These are phyloP conservation scores for Celoporthe dispersa DNA, from an alignment of 2,329 filamentous ascomycete species.

Conservation along the genomic window DNA sequence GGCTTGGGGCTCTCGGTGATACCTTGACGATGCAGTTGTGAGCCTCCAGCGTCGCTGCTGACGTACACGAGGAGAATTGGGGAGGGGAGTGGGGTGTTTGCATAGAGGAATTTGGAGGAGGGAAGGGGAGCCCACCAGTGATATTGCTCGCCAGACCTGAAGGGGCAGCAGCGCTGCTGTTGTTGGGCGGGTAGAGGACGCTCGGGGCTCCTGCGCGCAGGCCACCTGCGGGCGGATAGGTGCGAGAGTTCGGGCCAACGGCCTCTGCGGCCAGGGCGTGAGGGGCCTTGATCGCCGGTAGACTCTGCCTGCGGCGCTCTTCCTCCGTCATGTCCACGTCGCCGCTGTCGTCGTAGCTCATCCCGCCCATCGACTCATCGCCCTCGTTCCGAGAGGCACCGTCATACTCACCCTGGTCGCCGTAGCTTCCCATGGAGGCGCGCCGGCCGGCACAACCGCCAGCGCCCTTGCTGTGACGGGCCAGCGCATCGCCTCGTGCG, in stretches of 20 bases:
- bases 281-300: conserved; percentile 76
- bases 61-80: conserved; percentile 38
- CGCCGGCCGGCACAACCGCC: conserved; percentile 93
- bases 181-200: conserved; percentile 66
- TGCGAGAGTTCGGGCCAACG: conserved; percentile 68
- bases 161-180: conserved; percentile 53
- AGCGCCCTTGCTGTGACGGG: conserved; percentile 92
- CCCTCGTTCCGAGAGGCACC: conserved; percentile 53
- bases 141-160: conserved; percentile 52
- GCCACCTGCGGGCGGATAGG: conserved; percentile 73
- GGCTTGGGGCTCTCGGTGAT: conserved; percentile 91
- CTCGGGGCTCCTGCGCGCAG: conserved; percentile 51
- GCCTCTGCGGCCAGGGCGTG: conserved; percentile 65
- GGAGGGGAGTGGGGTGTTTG: neutral
- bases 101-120: neutral
- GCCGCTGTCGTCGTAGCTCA: conserved; percentile 60
- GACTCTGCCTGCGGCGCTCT: conserved; percentile 66
- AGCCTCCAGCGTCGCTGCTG: conserved; percentile 45
- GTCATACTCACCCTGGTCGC: conserved; percentile 74
- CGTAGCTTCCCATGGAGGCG: conserved; percentile 83
- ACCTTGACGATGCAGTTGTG: conserved; percentile 66
- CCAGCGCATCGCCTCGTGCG: conserved; percentile 91
- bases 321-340: conserved; percentile 65
- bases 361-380: conserved; percentile 63
- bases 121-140: conserved; percentile 42